Evolutionary conservation across 2,329 filamentous ascomycete species (phyloP).

Genomic region (Bipolaris zeicola): DNA sequence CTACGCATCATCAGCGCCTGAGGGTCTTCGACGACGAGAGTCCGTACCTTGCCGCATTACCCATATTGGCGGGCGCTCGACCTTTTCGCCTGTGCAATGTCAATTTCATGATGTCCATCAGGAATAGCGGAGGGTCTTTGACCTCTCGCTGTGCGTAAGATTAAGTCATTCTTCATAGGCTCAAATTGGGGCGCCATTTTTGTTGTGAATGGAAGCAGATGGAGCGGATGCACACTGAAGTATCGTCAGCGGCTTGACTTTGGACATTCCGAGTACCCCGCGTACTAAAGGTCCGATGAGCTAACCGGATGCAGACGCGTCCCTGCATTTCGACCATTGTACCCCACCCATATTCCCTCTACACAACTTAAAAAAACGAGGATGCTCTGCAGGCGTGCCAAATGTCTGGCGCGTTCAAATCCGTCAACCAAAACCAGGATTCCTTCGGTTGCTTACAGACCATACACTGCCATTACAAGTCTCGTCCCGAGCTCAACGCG

Average conservation of each 20-base stretch:
- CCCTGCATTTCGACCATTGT: constrained; percentile 14
- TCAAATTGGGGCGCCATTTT: constrained; percentile 75
- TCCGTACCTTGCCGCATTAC: constrained; percentile 93
- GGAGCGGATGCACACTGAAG: constrained; percentile 10
- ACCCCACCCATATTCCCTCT: constrained; percentile 1
- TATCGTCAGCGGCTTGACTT: constrained; percentile 20
- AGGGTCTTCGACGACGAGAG: background rate
- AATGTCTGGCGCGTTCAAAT: constrained; percentile 11
- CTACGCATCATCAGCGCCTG: constrained; percentile 55
- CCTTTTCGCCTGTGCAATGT: constrained; percentile 71
- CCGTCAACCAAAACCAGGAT: background rate
- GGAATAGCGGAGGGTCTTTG: constrained; percentile 17
- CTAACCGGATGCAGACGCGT: constrained; percentile 32
- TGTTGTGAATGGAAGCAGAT: constrained; percentile 14
- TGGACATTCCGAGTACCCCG: constrained; percentile 33
- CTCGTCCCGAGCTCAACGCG: constrained; percentile 30
- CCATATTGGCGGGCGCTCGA: constrained; percentile 95
- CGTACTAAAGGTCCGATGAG: constrained; percentile 12
- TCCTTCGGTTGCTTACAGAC: background rate
- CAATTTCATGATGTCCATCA: constrained; percentile 13
- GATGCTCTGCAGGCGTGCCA: constrained; percentile 26
- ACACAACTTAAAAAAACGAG: constrained; percentile 2
- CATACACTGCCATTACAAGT: constrained; percentile 1
- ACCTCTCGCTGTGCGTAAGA: constrained; percentile 91
- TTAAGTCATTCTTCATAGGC: constrained; percentile 88